Evolutionary conservation across 768 basidiomycete species (phyloP), one percentile per base, ranked within the genome.

Genomic region (Leccinum rimulosum): DNA sequence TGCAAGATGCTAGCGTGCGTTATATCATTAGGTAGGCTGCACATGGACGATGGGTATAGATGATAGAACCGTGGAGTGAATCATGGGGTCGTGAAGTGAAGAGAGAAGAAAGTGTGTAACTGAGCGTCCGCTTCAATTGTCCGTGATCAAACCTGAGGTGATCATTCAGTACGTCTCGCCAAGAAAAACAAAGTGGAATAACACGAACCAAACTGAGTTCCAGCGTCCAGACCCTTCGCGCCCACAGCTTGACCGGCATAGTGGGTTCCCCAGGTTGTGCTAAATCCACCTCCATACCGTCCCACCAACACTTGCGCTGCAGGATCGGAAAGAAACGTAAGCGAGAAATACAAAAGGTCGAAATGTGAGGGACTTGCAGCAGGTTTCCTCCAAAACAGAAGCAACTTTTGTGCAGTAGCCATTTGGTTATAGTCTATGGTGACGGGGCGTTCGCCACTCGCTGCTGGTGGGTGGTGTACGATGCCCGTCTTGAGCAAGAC

Each of bases 231-330:
- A 99, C 97, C 58, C 97, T 80, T 58, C 97, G 84, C 19, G 96
- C 95, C 96, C 97, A 98, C 50, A 99, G 81, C 75, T 98, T 98
- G 65, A 95, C 83, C 10, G 74, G 76, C 66, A 82, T 78, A 9
- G 81, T 68, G 53, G 83, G 75, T 38, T 80, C 80, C 4, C 77
- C 84, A 1, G 78, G 71, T 4, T 81, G 79, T 8, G 89, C 84
- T 47, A 98, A 70, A 55, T 97, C 91, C 19, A 96, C 86, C 64
- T 96, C 94, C 40, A 95, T 80, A 11, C 96, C 96, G 66, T 99
- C 97, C 97, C 97, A 99, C 97, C 97, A 99, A 76, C 96, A 98
- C 78, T 99, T 98, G 45, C 97, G 82, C 95, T 98, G 64, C 14
- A 33, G n/a, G 36, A n/a, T 22, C 3, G 31, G 31, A 43, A 43